A percentile compares a stretch with the other conserved stretches of the same genome.
These are phyloP conservation scores for Ogataea thermomethanolica DNA, from an alignment of 805 yeast genomes.

Conservation along the genomic window DNA sequence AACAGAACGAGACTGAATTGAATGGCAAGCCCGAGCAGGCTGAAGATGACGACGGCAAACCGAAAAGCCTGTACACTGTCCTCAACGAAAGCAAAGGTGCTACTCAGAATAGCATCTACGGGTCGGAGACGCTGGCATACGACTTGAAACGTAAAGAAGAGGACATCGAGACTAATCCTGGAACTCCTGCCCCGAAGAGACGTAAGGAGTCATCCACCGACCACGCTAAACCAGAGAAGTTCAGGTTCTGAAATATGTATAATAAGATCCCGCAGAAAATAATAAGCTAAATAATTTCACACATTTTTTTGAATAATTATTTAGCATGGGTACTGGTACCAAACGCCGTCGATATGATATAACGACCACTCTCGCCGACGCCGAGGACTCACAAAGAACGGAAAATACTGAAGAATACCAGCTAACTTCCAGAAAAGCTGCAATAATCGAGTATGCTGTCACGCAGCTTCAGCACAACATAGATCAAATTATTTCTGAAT, in stretches of 20 bases:
- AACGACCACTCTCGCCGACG: background rate
- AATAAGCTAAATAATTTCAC: background rate
- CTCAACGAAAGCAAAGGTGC: constrained; percentile 27
- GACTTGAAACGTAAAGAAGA: constrained; percentile 17
- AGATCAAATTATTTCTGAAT: constrained; percentile 46
- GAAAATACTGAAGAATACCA: background rate
- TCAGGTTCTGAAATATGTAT: constrained; percentile 4
- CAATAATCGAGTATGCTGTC: constrained; percentile 49
- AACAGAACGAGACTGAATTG: background rate
- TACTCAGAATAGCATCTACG: constrained; percentile 29
- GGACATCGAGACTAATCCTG: background rate
- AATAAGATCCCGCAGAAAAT: background rate
- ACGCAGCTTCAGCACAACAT: constrained; percentile 50
- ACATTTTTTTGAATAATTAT: background rate
- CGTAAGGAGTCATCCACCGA: constrained; percentile 1
- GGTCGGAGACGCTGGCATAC: constrained; percentile 28
- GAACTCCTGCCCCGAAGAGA: constrained; percentile 1
- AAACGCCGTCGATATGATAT: background rate
- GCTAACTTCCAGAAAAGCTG: constrained; percentile 17
- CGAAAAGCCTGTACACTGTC: constrained; percentile 31
- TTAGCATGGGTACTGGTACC: background rate
- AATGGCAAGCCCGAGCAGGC: constrained; percentile 7
- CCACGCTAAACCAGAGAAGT: constrained; percentile 7
- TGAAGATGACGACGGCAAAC: constrained; percentile 20
- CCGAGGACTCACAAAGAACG: background rate